A percentile compares a stretch with the other conserved stretches of the same genome.
Conservation (phyloP, 2,329 filamentous ascomycete genomes). For the Calonectria multiphialidica region DNA sequence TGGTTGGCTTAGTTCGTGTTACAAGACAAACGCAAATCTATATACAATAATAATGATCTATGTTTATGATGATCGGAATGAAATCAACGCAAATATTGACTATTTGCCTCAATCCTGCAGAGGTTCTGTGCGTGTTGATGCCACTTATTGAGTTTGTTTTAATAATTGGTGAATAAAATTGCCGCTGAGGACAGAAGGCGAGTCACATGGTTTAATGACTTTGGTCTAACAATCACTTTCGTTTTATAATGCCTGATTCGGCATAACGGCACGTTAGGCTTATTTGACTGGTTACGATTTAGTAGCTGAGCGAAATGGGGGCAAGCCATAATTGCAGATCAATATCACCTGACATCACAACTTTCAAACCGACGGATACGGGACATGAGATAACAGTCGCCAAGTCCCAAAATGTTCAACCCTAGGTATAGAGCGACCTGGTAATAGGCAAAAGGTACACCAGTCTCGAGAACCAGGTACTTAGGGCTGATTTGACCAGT, state of each 20-base stretch:
- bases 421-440: neutral
- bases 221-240: neutral
- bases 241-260: slow-evolving; percentile 12
- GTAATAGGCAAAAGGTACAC: neutral
- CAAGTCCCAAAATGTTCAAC: neutral
- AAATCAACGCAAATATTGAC: neutral
- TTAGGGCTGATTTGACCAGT: slow-evolving; percentile 11
- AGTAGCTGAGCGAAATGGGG: neutral
- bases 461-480: neutral
- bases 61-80: neutral
- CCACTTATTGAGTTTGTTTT: neutral
- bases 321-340: neutral
- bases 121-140: neutral
- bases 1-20: too few species aligned
- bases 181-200: too few species aligned
- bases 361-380: slow-evolving; percentile 32
- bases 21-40: too few species aligned
- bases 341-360: neutral
- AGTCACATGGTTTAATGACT: neutral
- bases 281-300: neutral
- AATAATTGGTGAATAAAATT: neutral
- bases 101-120: neutral
- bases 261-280: neutral
- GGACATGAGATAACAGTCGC: slow-evolving; percentile 21
- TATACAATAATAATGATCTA: too few species aligned